Percentiles rank a stretch among this genome's conserved stretches.
These are phyloP conservation scores for Pleodorina starrii DNA, from an alignment of 139 green algal species.

Conservation along the genomic window DNA sequence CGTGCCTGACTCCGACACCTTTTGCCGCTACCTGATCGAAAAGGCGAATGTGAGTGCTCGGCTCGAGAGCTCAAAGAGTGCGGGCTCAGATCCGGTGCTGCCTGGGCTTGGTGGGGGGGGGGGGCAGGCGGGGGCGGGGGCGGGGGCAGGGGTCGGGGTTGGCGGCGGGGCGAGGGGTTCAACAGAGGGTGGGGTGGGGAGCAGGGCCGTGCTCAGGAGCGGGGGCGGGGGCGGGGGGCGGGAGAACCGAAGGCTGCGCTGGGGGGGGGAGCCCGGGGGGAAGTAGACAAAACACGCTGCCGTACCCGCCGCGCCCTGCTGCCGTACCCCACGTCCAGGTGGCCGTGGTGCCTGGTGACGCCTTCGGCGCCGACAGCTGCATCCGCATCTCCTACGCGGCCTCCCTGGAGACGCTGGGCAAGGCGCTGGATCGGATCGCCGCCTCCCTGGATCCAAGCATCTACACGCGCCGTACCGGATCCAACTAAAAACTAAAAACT, in stretches of 20 bases:
- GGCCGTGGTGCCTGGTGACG: constrained; percentile 94
- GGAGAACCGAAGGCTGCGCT: too few species aligned
- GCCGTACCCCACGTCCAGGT: constrained; percentile 66
- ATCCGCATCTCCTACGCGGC: constrained; percentile 97
- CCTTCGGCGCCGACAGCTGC: constrained; percentile 92
- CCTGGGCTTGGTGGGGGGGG: too few species aligned
- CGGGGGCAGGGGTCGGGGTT: too few species aligned
- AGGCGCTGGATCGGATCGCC: constrained; percentile 86
- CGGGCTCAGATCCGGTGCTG: too few species aligned
- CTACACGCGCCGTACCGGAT: constrained; percentile 5
- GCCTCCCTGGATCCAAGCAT: constrained; percentile 69
- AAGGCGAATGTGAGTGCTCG: constrained; percentile 71
- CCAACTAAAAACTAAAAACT: background rate
- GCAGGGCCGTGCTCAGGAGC: too few species aligned
- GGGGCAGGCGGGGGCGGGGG: too few species aligned
- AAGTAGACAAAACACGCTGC: too few species aligned
- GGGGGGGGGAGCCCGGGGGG: too few species aligned
- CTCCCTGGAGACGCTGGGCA: constrained; percentile 81
- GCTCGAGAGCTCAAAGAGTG: too few species aligned
- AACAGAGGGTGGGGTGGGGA: too few species aligned
- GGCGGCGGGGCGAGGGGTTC: too few species aligned
- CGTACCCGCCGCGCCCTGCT: background rate
- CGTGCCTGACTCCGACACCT: constrained; percentile 85
- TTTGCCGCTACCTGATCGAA: constrained; percentile 88
- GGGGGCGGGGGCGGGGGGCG: too few species aligned